Percentiles rank a stretch among this genome's conserved stretches.
Evolutionary conservation across 345 rosid genomes (phyloP).

Genomic region (Psidium guajava): DNA sequence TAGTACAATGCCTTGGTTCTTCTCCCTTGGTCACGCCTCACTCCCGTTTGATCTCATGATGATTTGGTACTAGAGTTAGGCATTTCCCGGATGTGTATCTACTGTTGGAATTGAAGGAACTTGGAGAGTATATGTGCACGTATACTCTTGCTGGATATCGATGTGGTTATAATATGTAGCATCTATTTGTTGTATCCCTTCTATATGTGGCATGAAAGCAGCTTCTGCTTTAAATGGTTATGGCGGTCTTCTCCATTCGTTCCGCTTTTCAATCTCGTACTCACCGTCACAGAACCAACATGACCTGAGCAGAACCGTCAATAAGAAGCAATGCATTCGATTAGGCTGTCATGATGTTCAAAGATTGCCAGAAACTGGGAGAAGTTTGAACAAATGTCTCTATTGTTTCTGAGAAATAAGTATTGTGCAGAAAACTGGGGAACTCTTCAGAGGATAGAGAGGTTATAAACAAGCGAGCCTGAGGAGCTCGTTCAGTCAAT

Average conservation of each 20-base stretch:
- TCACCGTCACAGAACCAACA: not conserved
- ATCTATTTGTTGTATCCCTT: not conserved
- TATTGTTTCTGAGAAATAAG: not conserved
- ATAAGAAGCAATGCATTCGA: not conserved
- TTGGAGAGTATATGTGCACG: not conserved
- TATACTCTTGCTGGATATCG: not conserved
- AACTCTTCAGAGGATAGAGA: not conserved
- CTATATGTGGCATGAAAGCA: not conserved
- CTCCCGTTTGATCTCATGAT: not conserved
- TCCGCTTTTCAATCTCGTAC: not conserved
- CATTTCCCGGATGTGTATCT: not conserved
- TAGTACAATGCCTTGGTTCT: slow-evolving; percentile 35
- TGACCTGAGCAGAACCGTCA: not conserved
- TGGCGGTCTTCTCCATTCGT: not conserved
- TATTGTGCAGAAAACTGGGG: not conserved
- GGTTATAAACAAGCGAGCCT: not conserved
- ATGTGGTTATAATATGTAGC: not conserved
- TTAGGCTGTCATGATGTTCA: not conserved
- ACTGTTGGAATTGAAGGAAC: no score
- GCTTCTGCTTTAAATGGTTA: not conserved
- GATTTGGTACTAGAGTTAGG: not conserved
- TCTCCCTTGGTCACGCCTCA: slow-evolving; percentile 43
- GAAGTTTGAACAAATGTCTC: not conserved
- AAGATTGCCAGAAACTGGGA: not conserved
- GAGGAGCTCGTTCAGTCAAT: not conserved